Conservation (phyloP, 2,329 filamentous ascomycete species). For the Monilinia aucupariae region DNA sequence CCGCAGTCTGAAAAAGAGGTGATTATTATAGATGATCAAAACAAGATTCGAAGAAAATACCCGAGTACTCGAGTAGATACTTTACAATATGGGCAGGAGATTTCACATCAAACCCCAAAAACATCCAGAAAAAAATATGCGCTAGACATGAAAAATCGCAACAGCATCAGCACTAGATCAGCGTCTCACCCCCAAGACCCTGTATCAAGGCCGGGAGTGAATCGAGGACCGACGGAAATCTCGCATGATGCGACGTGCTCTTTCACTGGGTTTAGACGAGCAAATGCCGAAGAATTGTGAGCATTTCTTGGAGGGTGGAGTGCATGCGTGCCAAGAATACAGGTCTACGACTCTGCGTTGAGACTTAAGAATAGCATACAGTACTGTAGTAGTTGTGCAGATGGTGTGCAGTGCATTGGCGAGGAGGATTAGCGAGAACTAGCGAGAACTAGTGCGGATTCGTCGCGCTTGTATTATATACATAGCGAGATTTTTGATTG, state of each 20-base stretch:
- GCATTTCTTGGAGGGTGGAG: no score
- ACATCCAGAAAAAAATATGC: neutral
- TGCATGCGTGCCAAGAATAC: neutral
- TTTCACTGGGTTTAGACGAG: no score
- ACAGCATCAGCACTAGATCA: neutral
- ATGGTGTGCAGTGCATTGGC: slow-evolving; percentile 9
- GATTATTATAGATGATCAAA: no score
- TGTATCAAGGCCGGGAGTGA: neutral
- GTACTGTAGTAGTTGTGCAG: neutral
- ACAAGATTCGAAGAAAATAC: no score
- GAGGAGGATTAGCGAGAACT: neutral
- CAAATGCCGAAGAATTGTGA: neutral
- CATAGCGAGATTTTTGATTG: no score
- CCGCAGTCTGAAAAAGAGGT: no score
- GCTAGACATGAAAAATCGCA: neutral
- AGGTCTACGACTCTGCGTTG: neutral
- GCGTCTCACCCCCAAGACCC: neutral
- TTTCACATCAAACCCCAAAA: neutral
- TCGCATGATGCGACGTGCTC: no score
- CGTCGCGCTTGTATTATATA: no score
- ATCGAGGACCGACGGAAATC: no score
- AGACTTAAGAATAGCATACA: neutral
- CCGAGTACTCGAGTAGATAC: no score
- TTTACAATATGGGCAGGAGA: no score
- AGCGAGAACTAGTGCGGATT: neutral